These are phyloP conservation scores for Periconia macrospinosa DNA, from an alignment of 2,329 filamentous ascomycete species.

Conservation along the genomic window DNA sequence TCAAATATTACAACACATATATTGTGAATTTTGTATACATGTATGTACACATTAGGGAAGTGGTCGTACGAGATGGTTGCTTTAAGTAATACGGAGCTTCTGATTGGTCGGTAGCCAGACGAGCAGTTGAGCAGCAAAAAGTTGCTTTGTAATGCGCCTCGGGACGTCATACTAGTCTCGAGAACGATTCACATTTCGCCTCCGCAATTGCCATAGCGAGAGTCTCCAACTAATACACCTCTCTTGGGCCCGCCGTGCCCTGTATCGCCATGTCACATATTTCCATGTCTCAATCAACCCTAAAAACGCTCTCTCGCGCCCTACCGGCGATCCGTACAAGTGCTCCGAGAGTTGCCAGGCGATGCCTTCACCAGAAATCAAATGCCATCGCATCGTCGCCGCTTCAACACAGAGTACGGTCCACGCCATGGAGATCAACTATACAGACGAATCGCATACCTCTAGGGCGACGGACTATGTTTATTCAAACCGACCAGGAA, in stretches of 20 bases:
- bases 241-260: neutral
- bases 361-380: conserved; percentile 39
- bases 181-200: neutral
- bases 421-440: conserved; percentile 26
- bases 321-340: conserved; percentile 22
- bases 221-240: neutral
- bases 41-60: neutral
- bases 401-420: conserved; percentile 31
- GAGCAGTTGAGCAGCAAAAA: neutral
- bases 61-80: no score
- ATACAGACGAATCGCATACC: conserved; percentile 12
- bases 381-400: conserved; percentile 37
- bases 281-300: conserved; percentile 27
- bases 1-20: no score
- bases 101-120: neutral
- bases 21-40: no score
- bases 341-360: conserved; percentile 31
- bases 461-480: conserved; percentile 69
- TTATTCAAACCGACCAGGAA: conserved; percentile 83
- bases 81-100: neutral
- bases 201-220: neutral
- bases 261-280: conserved; percentile 28
- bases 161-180: neutral
- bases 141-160: neutral
- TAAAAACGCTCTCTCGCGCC: conserved; percentile 32